Base-by-base conservation (phyloP, 305 asterid species). In the Fraxinus baroniana region DNA sequence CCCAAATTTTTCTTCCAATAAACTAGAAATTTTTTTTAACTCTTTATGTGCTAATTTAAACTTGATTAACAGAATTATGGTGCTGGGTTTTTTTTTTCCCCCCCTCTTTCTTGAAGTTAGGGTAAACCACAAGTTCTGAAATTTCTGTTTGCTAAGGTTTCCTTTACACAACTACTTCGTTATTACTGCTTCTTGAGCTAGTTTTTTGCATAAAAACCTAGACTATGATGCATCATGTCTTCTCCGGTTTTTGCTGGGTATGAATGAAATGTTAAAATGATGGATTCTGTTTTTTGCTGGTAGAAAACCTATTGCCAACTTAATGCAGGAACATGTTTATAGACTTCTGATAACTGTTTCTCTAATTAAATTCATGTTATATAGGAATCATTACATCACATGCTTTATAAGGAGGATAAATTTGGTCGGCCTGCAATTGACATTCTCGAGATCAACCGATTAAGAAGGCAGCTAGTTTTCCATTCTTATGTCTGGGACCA, bases 401-500 rank as follows among this genome's bases (percentile, higher is more conserved):
- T 88, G 78, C 85, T 85, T 57, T 79, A 83, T 36, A 78, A 88
- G 87, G 90, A 85, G 71, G 85, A 83, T 77, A 88, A 87, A 82
- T 84, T 82, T 85, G 89, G 92, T 82, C 91, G 81, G 85, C 94
- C 93, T 74, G 93, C 88, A 71, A 78, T 91, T 83, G 95, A 93
- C 90, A 93, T 94, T 88, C 94, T 93, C 84, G 94, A 90, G 88
- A 85, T 92, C 85, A 93, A 94, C 92, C 90, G 83, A 86, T 79
- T 91, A 78, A 90, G 88, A 86, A 86, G 93, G 89, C 92, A 89
- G 90, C 87, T 94, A 78, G 78, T 92, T 77, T 79, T 92, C 84
- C 93, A 84, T 83, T 84, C 96, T 49, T 93, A 91, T 87, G 89
- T 91, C 78, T 94, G 98, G 98, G 98, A 94, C 84, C 94, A 88